Percentiles rank a stretch among this genome's conserved stretches.
Conservation (phyloP, 2,329 filamentous ascomycete genomes). For the Cytospora schulzeri region DNA sequence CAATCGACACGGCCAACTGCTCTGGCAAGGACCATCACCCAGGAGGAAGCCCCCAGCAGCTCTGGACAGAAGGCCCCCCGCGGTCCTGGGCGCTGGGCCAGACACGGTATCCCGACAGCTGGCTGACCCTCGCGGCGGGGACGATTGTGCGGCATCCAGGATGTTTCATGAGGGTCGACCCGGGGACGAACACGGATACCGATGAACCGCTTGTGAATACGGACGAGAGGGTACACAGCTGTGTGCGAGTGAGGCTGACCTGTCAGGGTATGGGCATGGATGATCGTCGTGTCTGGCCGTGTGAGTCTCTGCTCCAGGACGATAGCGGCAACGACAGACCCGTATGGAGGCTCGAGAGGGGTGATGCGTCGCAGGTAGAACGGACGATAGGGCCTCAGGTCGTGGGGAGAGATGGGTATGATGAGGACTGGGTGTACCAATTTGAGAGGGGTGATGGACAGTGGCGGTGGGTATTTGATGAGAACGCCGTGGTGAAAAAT, state of each 20-base stretch:
- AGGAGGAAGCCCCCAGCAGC: conserved; percentile 26
- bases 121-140: conserved; percentile 34
- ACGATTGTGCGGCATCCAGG: conserved; percentile 39
- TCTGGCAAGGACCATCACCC: conserved; percentile 33
- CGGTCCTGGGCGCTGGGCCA: conserved; percentile 37
- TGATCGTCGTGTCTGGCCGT: conserved; percentile 38
- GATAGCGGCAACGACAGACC: conserved; percentile 19
- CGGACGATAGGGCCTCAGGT: conserved; percentile 6
- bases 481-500: conserved; percentile 25
- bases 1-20: conserved; percentile 34
- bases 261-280: conserved; percentile 38
- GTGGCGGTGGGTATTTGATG: conserved; percentile 37
- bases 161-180: conserved; percentile 40
- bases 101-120: conserved; percentile 34
- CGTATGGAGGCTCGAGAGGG: conserved; percentile 34
- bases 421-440: conserved; percentile 31
- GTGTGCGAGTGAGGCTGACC: conserved; percentile 35
- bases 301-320: conserved; percentile 32
- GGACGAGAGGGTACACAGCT: conserved; percentile 40
- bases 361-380: conserved; percentile 15
- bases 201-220: conserved; percentile 41
- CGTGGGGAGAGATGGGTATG: conserved; percentile 29
- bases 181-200: conserved; percentile 41
- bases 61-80: conserved; percentile 29
- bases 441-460: conserved; percentile 32